These are phyloP conservation scores for Pseudopithomyces maydicus DNA, from an alignment of 2,329 filamentous ascomycete species.

Conservation along the genomic window DNA sequence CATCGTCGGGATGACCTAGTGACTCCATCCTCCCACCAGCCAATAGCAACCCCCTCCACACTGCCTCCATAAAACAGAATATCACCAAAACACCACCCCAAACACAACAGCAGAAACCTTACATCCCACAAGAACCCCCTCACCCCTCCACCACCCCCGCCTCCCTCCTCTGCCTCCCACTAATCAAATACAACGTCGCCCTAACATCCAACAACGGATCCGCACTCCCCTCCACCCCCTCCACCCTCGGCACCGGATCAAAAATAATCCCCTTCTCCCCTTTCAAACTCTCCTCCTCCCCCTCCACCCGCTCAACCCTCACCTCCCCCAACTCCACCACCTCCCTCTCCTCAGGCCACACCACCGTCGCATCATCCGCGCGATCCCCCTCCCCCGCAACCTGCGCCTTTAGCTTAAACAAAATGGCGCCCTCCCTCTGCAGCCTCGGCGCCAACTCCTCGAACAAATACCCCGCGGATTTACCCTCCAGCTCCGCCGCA, in stretches of 20 bases:
- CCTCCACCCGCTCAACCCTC: constrained; percentile 48
- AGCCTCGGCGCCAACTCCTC: constrained; percentile 53
- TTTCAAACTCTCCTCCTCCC: constrained; percentile 47
- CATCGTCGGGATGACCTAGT: too few relatives aligned
- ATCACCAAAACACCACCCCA: too few relatives aligned
- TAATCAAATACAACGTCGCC: constrained; percentile 61
- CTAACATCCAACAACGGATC: constrained; percentile 63
- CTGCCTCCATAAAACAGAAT: too few relatives aligned
- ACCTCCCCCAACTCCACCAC: constrained; percentile 59
- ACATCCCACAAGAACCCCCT: neutral
- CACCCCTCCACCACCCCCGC: constrained; percentile 29
- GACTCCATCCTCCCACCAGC: too few relatives aligned
- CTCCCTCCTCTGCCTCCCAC: constrained; percentile 58
- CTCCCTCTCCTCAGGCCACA: constrained; percentile 59
- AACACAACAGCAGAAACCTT: too few relatives aligned
- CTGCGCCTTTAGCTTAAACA: constrained; percentile 57
- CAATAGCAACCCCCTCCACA: too few relatives aligned
- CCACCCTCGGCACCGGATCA: constrained; percentile 62
- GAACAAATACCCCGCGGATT: constrained; percentile 53
- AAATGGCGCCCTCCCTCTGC: constrained; percentile 38
- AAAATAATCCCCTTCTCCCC: constrained; percentile 61
- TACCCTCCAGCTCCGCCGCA: constrained; percentile 45
- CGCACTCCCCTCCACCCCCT: constrained; percentile 57
- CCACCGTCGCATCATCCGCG: constrained; percentile 54
- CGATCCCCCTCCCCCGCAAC: constrained; percentile 55